Conservation (phyloP, 2,329 filamentous ascomycete species). For the Fusarium sulawesiense region DNA sequence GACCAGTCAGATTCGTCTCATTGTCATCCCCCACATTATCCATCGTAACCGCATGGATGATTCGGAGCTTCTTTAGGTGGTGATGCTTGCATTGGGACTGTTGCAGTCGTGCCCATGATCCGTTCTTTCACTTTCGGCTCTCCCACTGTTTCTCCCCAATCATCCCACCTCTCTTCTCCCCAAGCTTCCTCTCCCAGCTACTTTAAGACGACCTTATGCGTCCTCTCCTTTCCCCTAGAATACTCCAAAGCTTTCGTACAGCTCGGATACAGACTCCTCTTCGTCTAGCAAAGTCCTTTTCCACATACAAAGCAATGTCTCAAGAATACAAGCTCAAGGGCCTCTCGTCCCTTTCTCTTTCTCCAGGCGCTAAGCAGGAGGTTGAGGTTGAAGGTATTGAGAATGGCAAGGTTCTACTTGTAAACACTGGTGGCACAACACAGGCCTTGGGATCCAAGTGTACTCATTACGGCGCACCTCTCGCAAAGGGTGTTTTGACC, state of each 20-base stretch:
- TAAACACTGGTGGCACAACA: conserved; percentile 80
- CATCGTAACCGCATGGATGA: conserved; percentile 27
- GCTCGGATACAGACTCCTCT: conserved; percentile 23
- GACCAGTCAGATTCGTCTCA: conserved; percentile 36
- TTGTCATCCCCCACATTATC: conserved; percentile 47
- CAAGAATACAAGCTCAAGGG: conserved; percentile 79
- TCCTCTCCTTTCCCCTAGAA: conserved; percentile 9
- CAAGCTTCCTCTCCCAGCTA: not conserved
- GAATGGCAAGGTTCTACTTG: conserved; percentile 84
- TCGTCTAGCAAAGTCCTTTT: conserved; percentile 35
- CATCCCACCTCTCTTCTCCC: conserved; percentile 3
- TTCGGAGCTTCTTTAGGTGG: conserved; percentile 26
- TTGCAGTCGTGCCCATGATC: conserved; percentile 25
- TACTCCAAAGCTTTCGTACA: conserved; percentile 30
- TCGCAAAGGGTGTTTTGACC: conserved; percentile 86
- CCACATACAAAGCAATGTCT: conserved; percentile 57
- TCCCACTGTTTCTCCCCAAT: conserved; percentile 16
- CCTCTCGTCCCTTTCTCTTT: conserved; percentile 77
- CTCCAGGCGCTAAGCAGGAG: conserved; percentile 86
- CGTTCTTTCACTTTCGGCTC: conserved; percentile 14
- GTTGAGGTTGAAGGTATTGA: conserved; percentile 91
- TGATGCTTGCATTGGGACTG: conserved; percentile 27
- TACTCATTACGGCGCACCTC: conserved; percentile 90
- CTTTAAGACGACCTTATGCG: conserved; percentile 34
- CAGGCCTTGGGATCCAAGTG: conserved; percentile 87